Base-by-base conservation (phyloP, 805 yeast species). In the Candida pini region DNA sequence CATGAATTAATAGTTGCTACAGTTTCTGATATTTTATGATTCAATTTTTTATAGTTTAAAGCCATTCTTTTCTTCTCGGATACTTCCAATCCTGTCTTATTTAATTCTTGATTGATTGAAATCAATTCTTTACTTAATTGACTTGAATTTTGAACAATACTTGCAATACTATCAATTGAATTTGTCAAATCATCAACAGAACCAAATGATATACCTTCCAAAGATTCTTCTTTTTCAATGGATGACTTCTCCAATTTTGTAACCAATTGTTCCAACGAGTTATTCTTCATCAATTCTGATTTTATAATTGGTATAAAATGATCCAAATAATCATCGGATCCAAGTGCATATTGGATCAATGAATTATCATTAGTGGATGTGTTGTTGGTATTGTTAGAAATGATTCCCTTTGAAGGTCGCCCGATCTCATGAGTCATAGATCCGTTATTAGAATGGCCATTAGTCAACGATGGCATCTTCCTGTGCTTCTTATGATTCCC, bases 261-360 rank as follows among this genome's bases (percentile, higher is more conserved):
- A 23, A 81, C 63, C 40, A 87, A 64, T 13, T 69, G 76, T 6
- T 77, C 69, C 23, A 84, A 64, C 0, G 75, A 65, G 41, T 74
- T 66, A 13, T 68, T 60, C 33, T 64, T 64, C n/a, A 38, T 26
- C 28, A 87, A 59, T 15, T 88, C 80, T 8, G 76, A 70, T 47
- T 74, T 76, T 43, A 86, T 69, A 13, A 83, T 69, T 1, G 94
- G 94, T 2, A 86, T 82, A 39, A 87, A 68, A 54, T 83, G 86
- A 43, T 86, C 95, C 26, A 86, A 56, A 54, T 80, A 84, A 47
- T 82, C 89, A 37, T 77, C 82, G 3, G 82, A 73, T 30, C 66
- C 60, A 21, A 72, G 51, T 1, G 78, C 69, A 13, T 53, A 50
- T 34, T 55, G 56, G 6, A 55, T 48, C 32, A 54, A 31, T 18